Evolutionary conservation across 768 basidiomycete genomes (phyloP).

Genomic region (Lactifluus hygrophoroides): DNA sequence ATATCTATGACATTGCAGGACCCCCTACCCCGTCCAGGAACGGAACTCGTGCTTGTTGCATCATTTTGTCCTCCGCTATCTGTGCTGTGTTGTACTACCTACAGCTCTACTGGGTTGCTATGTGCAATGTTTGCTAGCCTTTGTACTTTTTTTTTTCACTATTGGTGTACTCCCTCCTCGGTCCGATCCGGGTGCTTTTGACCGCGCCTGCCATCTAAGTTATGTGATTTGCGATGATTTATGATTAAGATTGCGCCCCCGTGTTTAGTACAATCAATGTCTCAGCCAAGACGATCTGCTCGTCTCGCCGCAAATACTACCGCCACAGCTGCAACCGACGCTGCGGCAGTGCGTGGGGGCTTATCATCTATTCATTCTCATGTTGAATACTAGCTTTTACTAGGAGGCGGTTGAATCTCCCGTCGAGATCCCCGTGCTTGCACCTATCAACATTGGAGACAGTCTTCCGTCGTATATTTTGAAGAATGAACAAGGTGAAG

Average conservation of each 20-base stretch:
- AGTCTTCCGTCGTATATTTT: conserved; percentile 62
- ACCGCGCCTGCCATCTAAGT: neutral
- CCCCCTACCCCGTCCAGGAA: conserved; percentile 12
- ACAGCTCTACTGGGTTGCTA: conserved; percentile 17
- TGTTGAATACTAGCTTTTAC: neutral
- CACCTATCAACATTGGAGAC: conserved; percentile 61
- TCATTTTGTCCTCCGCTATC: conserved; percentile 13
- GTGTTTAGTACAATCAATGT: conserved; percentile 1
- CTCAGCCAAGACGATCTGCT: conserved; percentile 20
- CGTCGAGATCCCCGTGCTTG: conserved; percentile 3
- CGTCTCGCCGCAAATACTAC: conserved; percentile 16
- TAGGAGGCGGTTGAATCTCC: neutral
- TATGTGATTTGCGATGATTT: conserved; percentile 6
- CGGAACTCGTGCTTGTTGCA: conserved; percentile 16
- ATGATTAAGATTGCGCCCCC: conserved; percentile 5
- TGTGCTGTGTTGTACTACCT: conserved; percentile 20
- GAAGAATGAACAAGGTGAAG: conserved; percentile 80
- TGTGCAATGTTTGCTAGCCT: conserved; percentile 14
- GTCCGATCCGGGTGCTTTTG: neutral
- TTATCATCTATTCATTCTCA: neutral
- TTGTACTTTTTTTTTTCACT: conserved; percentile 11
- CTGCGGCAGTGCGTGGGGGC: neutral
- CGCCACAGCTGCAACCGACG: neutral
- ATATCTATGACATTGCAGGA: conserved; percentile 18
- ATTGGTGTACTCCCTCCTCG: neutral